Conservation (phyloP, 2,329 filamentous ascomycete genomes). For the Xylaria sp. region DNA sequence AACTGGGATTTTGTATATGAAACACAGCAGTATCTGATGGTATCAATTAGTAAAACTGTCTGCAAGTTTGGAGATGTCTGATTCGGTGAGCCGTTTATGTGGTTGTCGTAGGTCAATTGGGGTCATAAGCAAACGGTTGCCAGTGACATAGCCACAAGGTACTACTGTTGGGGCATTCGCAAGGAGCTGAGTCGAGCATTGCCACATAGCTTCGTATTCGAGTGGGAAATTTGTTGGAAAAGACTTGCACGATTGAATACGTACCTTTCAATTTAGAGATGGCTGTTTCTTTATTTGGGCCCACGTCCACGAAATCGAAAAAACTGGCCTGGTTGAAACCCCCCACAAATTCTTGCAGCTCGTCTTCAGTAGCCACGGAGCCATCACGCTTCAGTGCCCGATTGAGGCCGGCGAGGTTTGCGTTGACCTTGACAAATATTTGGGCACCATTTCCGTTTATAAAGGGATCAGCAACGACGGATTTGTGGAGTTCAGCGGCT, state of each 20-base stretch:
- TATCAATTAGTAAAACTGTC: constrained; percentile 25
- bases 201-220: constrained; percentile 1
- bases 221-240: not conserved
- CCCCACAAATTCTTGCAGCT: constrained; percentile 66
- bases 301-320: constrained; percentile 74
- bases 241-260: constrained; percentile 9
- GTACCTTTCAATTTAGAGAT: constrained; percentile 72
- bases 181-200: not conserved
- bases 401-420: constrained; percentile 63
- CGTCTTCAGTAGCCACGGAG: constrained; percentile 56
- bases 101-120: not conserved
- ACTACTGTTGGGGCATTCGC: not conserved
- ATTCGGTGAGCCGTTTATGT: not conserved
- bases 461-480: constrained; percentile 59
- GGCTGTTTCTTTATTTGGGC: constrained; percentile 66
- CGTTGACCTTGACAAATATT: constrained; percentile 66
- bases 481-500: constrained; percentile 60
- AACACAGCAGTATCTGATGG: constrained; percentile 62
- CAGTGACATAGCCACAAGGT: not conserved
- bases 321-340: constrained; percentile 70
- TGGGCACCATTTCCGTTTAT: constrained; percentile 60
- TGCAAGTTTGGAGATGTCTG: constrained; percentile 2
- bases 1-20: constrained; percentile 70
- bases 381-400: constrained; percentile 63
- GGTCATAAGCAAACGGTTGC: not conserved